Percentiles rank a stretch among this genome's conserved stretches.
These are phyloP conservation scores for Coniferiporia weirii DNA, from an alignment of 1,284 basidiomycete genomes.

Conservation along the genomic window DNA sequence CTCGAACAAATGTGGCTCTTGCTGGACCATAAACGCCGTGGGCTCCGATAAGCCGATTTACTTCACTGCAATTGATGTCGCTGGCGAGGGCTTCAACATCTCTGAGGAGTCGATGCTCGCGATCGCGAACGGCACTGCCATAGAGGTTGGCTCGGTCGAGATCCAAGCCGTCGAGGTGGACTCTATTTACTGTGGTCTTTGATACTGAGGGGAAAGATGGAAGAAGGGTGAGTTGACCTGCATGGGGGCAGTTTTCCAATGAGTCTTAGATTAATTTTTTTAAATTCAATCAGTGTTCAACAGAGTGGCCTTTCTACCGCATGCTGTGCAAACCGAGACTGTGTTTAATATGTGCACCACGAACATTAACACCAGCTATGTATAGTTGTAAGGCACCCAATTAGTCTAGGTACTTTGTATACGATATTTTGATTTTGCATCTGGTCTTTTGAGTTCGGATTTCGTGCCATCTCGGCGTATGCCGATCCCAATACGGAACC, in stretches of 20 bases:
- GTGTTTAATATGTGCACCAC: too few species aligned
- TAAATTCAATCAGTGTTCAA: too few species aligned
- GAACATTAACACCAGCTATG: too few species aligned
- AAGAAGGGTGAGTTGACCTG: background rate
- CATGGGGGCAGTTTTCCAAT: background rate
- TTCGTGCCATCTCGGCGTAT: too few species aligned
- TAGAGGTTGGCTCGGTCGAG: background rate
- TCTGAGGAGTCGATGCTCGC: slow-evolving; percentile 19
- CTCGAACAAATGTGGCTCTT: slow-evolving; percentile 39
- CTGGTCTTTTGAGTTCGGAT: too few species aligned
- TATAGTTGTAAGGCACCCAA: too few species aligned
- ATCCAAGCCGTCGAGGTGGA: background rate
- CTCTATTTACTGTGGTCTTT: background rate
- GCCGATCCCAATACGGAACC: too few species aligned
- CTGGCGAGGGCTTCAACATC: slow-evolving; percentile 35
- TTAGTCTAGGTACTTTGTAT: too few species aligned
- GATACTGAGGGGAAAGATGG: background rate
- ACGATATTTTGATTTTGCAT: too few species aligned
- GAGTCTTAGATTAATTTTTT: too few species aligned
- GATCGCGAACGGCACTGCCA: background rate
- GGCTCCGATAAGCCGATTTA: slow-evolving; percentile 29
- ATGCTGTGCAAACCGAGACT: too few species aligned
- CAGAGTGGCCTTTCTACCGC: too few species aligned
- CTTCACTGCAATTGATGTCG: slow-evolving; percentile 38
- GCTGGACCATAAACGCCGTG: slow-evolving; percentile 34